Base-by-base conservation (phyloP, 805 yeast species). In the Candida coquimbonensis region DNA sequence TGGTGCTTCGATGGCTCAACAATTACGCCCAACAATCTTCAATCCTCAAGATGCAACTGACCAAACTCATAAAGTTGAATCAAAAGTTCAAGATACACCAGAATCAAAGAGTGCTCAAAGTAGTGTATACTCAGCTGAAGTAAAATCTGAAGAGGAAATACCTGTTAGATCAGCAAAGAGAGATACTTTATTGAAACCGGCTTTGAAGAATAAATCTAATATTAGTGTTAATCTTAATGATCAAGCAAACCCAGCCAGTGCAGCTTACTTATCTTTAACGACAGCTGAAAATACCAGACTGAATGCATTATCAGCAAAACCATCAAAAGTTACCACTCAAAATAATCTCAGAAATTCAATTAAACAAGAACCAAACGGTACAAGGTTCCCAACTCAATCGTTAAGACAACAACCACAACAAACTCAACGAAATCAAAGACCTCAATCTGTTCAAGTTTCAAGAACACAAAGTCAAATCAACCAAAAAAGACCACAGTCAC, bases 281-380 rank as follows among this genome's bases (percentile, higher is more conserved):
- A 85, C 93, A 0, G 90, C 90, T 1, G 89, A 84, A 57, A 85
- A 85, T 60, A 85, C 93, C 0, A 71, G 89, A 48, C 59, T 83
- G 46, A 85, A 85, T 63, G 83, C 91, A 49, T n/a, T 36, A 7
- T 35, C 35, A 13, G 31, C 21, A 7, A 29, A 39, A 14, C 17
- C 38, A 17, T 3, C 38, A 14, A 41, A 41, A 24, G 43, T 32
- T 14, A 25, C 8, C 13, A 2, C 29, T 21, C 25, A 13, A n/a
- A 33, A 40, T 16, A 12, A 12, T 35, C 5, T 11, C 9, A 17
- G 13, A 35, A 17, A 35, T 4, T 35, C 21, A 19, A 14, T 14
- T 9, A 32, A n/a, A 32, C 16, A 13, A 19, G 42, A 19, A 13
- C 36, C 11, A 29, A 29, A 29, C 5, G 31, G 31, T 9, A 11